Evolutionary conservation across 495 filamentous ascomycete genomes (phyloP), one percentile per base, ranked within the genome.

Genomic region (Apodospora peruviana): DNA sequence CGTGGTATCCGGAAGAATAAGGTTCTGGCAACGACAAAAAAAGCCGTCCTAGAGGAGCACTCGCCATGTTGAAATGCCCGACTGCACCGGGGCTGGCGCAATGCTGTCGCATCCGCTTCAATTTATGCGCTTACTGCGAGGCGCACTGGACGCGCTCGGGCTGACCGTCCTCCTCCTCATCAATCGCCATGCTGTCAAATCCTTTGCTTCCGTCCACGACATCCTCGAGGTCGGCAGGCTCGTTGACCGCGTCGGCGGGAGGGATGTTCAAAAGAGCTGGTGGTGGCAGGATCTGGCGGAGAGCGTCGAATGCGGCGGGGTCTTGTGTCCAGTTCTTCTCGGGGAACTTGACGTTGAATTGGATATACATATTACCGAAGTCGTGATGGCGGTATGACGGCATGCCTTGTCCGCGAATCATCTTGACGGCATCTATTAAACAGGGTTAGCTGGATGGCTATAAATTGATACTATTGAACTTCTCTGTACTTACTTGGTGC

Each of bases 301-400:
- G 81, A 5, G 78, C 71, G 16, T 83, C 77, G 52, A 83, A 84
- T 7, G 74, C 72, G 5, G 67, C 65, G 4, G 71, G 64, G 25
- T 81, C 72, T 4, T 68, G 59, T 43, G 80, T 86, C 76, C 71
- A 83, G 65, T 70, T 67, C 70, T 78, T 79, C 65, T 75, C 77
- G 50, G 93, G 93, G 81, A 99, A 96, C 71, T 94, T 95, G 73
- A 99, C 90, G 52, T 87, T 82, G 75, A 99, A 99, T 67, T 94
- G 89, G 63, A 97, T 87, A 72, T 93, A 99, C 51, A 99, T 81
- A 71, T 97, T 99, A 52, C 93, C 93, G 64, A 79, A 84, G 70
- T 96, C 88, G 71, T 99, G 94, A 68, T 97, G 94, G 51, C 94
- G 85, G 71, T 81, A 86, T 0, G 94, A 95, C 32, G 93, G 93